phyloP scores from a whole-genome alignment of 768 basidiomycete species.

The Rhizopogon vulgaris region DNA sequence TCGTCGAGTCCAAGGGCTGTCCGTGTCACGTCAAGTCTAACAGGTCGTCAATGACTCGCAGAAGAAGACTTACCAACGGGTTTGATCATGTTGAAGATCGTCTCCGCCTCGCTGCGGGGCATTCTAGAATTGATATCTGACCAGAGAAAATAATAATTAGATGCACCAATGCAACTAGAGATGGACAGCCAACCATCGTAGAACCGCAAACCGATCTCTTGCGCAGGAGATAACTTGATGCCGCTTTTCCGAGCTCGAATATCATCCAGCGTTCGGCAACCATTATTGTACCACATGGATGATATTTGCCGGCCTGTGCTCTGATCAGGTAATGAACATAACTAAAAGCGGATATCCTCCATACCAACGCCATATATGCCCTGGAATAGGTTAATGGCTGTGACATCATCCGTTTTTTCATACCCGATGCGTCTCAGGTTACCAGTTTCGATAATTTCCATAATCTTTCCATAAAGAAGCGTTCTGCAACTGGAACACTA shows the following conservation, averaged over 20 bases:
- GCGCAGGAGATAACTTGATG: slow-evolving; percentile 51
- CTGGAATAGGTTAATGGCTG: slow-evolving; percentile 52
- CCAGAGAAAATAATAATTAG: neutral
- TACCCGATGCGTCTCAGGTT: slow-evolving; percentile 60
- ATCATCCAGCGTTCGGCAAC: slow-evolving; percentile 77
- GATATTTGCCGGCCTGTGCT: slow-evolving; percentile 61
- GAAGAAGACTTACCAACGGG: slow-evolving; percentile 48
- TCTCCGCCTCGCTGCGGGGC: slow-evolving; percentile 72
- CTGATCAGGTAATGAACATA: neutral
- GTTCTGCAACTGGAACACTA: neutral
- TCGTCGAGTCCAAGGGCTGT: slow-evolving; percentile 68
- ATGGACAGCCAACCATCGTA: slow-evolving; percentile 52
- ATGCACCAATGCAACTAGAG: neutral
- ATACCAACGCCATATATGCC: slow-evolving; percentile 85
- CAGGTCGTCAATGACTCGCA: neutral
- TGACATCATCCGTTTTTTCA: slow-evolving; percentile 60
- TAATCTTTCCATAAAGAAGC: slow-evolving; percentile 46
- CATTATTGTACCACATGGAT: slow-evolving; percentile 65
- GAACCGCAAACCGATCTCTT: slow-evolving; percentile 61
- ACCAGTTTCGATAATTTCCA: slow-evolving; percentile 76
- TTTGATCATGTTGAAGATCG: slow-evolving; percentile 68
- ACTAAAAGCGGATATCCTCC: slow-evolving; percentile 16
- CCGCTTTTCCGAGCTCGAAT: slow-evolving; percentile 53
- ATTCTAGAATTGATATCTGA: slow-evolving; percentile 81
- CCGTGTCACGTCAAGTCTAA: neutral